Evolutionary conservation across 2,329 filamentous ascomycete species (phyloP).

Genomic region (Didymosphaeria variabile): DNA sequence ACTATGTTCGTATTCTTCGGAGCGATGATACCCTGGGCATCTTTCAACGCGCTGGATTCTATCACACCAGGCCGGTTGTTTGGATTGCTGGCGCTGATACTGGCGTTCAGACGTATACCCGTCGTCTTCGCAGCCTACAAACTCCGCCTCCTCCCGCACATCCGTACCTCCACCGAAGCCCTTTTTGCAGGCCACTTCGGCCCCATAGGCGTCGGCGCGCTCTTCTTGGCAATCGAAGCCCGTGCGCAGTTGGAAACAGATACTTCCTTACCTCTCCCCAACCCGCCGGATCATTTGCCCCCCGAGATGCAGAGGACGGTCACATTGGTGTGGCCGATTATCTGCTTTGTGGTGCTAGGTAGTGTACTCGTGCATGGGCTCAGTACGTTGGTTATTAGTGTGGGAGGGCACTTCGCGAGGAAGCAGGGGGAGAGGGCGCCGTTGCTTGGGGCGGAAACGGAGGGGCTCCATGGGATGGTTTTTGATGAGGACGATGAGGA

Average conservation of each 20-base stretch:
- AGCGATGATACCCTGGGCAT: constrained; percentile 61
- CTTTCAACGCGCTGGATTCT: constrained; percentile 48
- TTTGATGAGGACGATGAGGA: constrained; percentile 51
- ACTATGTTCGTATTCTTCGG: constrained; percentile 67
- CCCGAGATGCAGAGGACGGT: constrained; percentile 51
- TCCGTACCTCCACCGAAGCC: constrained; percentile 61
- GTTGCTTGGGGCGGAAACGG: constrained; percentile 60
- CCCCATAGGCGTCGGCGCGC: constrained; percentile 65
- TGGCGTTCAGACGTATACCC: constrained; percentile 63
- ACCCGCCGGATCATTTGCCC: constrained; percentile 51
- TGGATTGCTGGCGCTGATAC: constrained; percentile 58
- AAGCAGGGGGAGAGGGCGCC: constrained; percentile 59
- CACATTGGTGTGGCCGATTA: constrained; percentile 62
- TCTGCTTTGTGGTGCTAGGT: constrained; percentile 64
- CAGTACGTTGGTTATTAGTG: constrained; percentile 60
- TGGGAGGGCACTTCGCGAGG: constrained; percentile 58
- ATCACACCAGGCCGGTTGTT: constrained; percentile 57
- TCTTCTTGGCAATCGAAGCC: constrained; percentile 66
- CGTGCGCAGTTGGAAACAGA: constrained; percentile 62
- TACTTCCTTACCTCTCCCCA: constrained; percentile 54
- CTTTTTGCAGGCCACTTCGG: constrained; percentile 66
- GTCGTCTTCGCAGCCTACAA: constrained; percentile 59
- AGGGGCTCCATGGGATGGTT: constrained; percentile 61
- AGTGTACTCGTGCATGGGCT: constrained; percentile 65
- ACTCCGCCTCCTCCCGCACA: constrained; percentile 55